Conservation (phyloP, 1,284 basidiomycete species). For the Boletus subluridellus region DNA sequence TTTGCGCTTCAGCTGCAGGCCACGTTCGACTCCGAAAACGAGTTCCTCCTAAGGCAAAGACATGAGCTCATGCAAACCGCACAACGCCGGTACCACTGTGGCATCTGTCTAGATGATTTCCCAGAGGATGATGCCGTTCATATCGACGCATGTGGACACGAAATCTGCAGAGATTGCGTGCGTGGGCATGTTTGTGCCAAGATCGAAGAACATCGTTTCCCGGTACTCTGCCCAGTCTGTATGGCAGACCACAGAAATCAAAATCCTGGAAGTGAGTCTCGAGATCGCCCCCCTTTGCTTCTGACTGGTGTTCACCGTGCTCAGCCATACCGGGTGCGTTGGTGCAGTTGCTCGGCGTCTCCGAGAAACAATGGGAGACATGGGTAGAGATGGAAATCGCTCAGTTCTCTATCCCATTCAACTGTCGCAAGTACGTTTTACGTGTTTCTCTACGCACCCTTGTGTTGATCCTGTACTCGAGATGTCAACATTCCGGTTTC, state of each 20-base stretch:
- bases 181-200: conserved; percentile 44
- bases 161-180: conserved; percentile 55
- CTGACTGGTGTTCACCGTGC: background rate
- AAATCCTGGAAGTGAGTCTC: conserved; percentile 41
- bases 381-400: conserved; percentile 55
- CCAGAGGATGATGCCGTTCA: conserved; percentile 46
- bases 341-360: conserved; percentile 47
- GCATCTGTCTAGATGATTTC: conserved; percentile 53
- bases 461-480: conserved; percentile 19
- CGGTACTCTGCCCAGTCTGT: conserved; percentile 60
- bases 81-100: conserved; percentile 48
- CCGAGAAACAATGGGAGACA: conserved; percentile 45
- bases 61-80: conserved; percentile 29
- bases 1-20: conserved; percentile 42
- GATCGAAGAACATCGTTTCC: conserved; percentile 52
- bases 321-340: conserved; percentile 42
- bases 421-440: conserved; percentile 28
- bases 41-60: conserved; percentile 37
- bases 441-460: background rate
- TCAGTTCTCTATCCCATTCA: conserved; percentile 48
- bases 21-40: conserved; percentile 47
- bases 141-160: conserved; percentile 48
- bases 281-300: background rate
- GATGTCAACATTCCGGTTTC: conserved; percentile 46
- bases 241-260: conserved; percentile 31